Percentiles rank a stretch among this genome's conserved stretches.
Evolutionary conservation across 768 basidiomycete genomes (phyloP).

Genomic region (Cyclocybe cylindracea): DNA sequence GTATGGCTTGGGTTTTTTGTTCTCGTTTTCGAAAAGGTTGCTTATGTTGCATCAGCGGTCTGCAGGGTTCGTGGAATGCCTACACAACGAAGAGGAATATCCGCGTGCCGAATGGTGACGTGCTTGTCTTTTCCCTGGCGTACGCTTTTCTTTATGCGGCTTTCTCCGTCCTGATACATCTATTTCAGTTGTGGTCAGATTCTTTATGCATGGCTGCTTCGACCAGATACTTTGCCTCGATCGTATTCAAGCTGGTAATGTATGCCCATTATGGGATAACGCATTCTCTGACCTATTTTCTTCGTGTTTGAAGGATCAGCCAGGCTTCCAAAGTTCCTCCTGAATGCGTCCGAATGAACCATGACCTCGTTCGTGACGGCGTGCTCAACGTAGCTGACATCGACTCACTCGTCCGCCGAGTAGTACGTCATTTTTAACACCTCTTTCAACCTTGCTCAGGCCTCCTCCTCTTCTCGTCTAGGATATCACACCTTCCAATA

Average conservation of each 20-base stretch:
- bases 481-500: slow-evolving; percentile 60
- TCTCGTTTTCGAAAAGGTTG: neutral
- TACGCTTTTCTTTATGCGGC: slow-evolving; percentile 28
- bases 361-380: slow-evolving; percentile 57
- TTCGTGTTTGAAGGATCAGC: slow-evolving; percentile 54
- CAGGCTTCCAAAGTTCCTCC: slow-evolving; percentile 65
- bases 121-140: slow-evolving; percentile 79
- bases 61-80: slow-evolving; percentile 88
- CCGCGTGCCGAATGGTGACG: slow-evolving; percentile 78
- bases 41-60: slow-evolving; percentile 50
- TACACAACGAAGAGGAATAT: slow-evolving; percentile 69
- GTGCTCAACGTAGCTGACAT: slow-evolving; percentile 57
- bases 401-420: slow-evolving; percentile 49
- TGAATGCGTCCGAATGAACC: slow-evolving; percentile 62
- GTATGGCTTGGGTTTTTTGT: slow-evolving; percentile 39
- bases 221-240: slow-evolving; percentile 82
- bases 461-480: slow-evolving; percentile 10
- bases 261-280: neutral
- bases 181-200: slow-evolving; percentile 77
- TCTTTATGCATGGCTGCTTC: slow-evolving; percentile 72
- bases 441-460: neutral
- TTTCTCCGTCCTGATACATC: neutral
- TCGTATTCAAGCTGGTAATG: slow-evolving; percentile 74
- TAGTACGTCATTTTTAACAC: slow-evolving; percentile 35
- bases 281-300: neutral